These are phyloP conservation scores for Trematosphaeria pertusa DNA, from an alignment of 2,329 filamentous ascomycete genomes.

Conservation along the genomic window DNA sequence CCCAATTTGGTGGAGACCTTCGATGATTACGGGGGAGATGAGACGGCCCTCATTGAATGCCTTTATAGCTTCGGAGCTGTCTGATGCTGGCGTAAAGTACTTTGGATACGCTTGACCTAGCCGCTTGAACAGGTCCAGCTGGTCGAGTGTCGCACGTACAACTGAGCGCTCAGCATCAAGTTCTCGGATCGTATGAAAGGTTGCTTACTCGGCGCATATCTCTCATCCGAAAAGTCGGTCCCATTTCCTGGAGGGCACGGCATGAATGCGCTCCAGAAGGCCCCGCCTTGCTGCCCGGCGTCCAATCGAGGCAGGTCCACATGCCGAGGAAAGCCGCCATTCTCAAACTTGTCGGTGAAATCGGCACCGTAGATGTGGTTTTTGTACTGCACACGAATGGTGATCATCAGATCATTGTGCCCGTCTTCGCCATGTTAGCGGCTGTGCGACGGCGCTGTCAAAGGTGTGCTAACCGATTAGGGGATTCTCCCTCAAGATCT, in stretches of 20 bases:
- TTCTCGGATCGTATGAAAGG: neutral
- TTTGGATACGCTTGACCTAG: constrained; percentile 69
- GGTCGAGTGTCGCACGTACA: constrained; percentile 72
- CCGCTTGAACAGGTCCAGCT: constrained; percentile 75
- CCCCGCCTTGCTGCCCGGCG: constrained; percentile 76
- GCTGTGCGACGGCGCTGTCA: neutral
- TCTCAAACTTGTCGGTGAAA: constrained; percentile 77
- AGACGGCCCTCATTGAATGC: constrained; percentile 53
- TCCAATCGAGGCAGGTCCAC: constrained; percentile 81
- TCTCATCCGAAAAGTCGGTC: constrained; percentile 75
- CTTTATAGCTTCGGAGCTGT: constrained; percentile 66
- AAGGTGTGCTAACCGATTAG: constrained; percentile 45
- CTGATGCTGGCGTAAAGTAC: constrained; percentile 70
- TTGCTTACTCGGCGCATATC: constrained; percentile 69
- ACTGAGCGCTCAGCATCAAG: constrained; percentile 46
- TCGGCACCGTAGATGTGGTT: constrained; percentile 79
- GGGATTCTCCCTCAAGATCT: constrained; percentile 47
- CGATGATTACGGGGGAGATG: constrained; percentile 47
- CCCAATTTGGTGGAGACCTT: constrained; percentile 89
- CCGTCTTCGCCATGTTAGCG: constrained; percentile 67
- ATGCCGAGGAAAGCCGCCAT: constrained; percentile 72
- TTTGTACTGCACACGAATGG: constrained; percentile 69
- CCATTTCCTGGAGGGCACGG: constrained; percentile 71
- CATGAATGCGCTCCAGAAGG: constrained; percentile 92
- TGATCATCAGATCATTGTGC: constrained; percentile 84